A percentile compares a stretch with the other conserved stretches of the same genome.
phyloP scores from a whole-genome alignment of 176 grass and related monocot species.

The Aegilops tauschii region DNA sequence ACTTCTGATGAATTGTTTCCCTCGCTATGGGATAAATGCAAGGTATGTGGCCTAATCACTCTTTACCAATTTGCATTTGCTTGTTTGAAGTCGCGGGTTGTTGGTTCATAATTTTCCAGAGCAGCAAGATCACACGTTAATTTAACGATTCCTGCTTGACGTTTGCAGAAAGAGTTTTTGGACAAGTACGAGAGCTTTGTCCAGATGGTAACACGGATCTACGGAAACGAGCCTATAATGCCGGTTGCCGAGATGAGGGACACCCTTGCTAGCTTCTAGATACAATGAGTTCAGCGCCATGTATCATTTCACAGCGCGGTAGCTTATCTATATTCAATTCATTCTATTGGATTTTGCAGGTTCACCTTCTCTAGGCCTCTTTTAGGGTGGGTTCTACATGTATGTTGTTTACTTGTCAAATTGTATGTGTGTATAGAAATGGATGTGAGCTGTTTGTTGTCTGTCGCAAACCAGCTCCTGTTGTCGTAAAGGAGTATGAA shows the following conservation, averaged over 20 bases:
- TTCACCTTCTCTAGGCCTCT: not conserved
- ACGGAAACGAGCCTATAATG: slow-evolving; percentile 67
- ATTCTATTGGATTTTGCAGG: slow-evolving; percentile 45
- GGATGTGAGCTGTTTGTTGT: not conserved
- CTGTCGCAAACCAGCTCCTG: not conserved
- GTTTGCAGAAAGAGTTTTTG: slow-evolving; percentile 88
- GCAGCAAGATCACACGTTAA: slow-evolving; percentile 2
- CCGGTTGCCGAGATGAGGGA: slow-evolving; percentile 69
- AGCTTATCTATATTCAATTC: slow-evolving; percentile 51
- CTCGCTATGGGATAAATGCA: slow-evolving; percentile 93
- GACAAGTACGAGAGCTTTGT: slow-evolving; percentile 85
- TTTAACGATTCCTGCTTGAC: not conserved
- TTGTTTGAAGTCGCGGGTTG: not conserved
- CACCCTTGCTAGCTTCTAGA: slow-evolving; percentile 58
- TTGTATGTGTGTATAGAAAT: slow-evolving; percentile 37
- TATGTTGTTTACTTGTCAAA: slow-evolving; percentile 20
- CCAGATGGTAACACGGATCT: slow-evolving; percentile 79
- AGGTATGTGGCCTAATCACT: slow-evolving; percentile 43
- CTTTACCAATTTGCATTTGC: not conserved
- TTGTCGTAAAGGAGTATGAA: not conserved
- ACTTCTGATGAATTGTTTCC: slow-evolving; percentile 87
- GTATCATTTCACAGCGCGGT: slow-evolving; percentile 35
- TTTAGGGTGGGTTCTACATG: not conserved
- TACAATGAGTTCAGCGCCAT: slow-evolving; percentile 20
- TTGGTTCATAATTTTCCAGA: not conserved